Evolutionary conservation across 768 basidiomycete species (phyloP), one percentile per base, ranked within the genome.

Genomic region (Cystobasidium tubakii): DNA sequence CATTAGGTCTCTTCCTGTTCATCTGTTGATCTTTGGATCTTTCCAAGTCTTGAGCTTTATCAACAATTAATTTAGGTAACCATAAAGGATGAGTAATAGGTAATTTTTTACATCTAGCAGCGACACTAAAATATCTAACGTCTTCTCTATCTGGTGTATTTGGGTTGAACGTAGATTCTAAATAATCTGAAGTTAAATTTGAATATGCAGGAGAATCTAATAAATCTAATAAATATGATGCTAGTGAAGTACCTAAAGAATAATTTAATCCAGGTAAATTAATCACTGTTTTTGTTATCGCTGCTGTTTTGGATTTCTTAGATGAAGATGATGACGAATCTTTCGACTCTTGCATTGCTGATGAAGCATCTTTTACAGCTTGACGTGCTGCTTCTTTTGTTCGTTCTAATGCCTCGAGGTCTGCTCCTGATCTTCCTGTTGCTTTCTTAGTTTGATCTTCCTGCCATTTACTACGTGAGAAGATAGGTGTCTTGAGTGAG

Each of bases 201-300:
- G 90, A 88, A 81, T 98, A 99, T 0, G 96, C 96, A 0, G 96
- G 96, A 0, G 93, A 93, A 83, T 99, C 96, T 76, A 98, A 86
- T 69, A 94, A 82, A 57, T 89, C 89, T 19, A 98, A 86, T 36
- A 99, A 84, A 76, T 93, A 87, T 0, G 90, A 89, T 1, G 92
- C 91, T 80, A 96, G 89, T 2, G 90, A 89, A 0, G 89, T 88
- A 0, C 90, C 90, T 29, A 92, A 85, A 1, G 86, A 86, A 31
- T 87, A 82, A 7, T 91, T 82, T 12, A 79, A 75, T 15, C 73
- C 75, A 25, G 63, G 82, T 78, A 74, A 84, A 82, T 73, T 81
- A 79, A 82, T 79, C 17, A 79, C 53, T 27, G 55, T 44, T 46
- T 71, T 55, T 4, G 66, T 4, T 81, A 42, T 60, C 13, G 70